A percentile compares a stretch with the other conserved stretches of the same genome.
phyloP scores from a whole-genome alignment of 2,329 filamentous ascomycete species.

The Colletotrichum eleusines region DNA sequence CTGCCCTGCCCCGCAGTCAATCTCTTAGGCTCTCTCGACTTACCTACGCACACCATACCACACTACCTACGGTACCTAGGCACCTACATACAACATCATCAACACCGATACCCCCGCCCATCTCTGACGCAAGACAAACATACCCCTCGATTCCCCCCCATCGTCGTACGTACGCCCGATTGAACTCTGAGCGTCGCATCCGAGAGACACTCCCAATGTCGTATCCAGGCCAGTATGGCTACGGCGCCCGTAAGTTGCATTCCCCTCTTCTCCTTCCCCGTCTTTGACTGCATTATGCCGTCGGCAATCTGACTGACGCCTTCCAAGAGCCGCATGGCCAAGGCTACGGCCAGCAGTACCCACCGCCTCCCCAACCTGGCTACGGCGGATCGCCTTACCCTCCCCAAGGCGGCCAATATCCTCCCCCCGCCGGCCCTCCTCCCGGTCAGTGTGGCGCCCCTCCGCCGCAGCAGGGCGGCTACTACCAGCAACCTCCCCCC shows the following conservation, averaged over 20 bases:
- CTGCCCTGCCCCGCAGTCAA: slow-evolving; percentile 19
- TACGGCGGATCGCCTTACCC: slow-evolving; percentile 48
- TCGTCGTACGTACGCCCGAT: slow-evolving; percentile 6
- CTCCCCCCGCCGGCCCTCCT: slow-evolving; percentile 49
- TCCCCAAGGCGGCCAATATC: slow-evolving; percentile 52
- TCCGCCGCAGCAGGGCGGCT: slow-evolving; percentile 52
- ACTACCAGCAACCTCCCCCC: slow-evolving; percentile 53
- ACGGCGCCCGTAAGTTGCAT: slow-evolving; percentile 50
- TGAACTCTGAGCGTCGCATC: slow-evolving; percentile 30
- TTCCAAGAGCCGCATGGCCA: slow-evolving; percentile 46
- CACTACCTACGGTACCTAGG: too few species aligned
- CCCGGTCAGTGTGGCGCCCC: slow-evolving; percentile 55
- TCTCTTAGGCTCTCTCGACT: too few species aligned
- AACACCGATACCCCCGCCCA: slow-evolving; percentile 25
- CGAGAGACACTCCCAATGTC: slow-evolving; percentile 47
- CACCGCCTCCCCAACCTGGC: slow-evolving; percentile 47
- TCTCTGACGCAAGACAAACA: slow-evolving; percentile 25
- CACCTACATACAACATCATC: background rate
- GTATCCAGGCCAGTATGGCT: slow-evolving; percentile 51
- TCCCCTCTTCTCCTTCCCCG: background rate
- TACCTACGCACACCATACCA: too few species aligned
- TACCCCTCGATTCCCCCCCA: slow-evolving; percentile 10
- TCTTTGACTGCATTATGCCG: background rate
- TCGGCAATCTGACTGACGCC: background rate
- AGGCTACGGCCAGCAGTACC: slow-evolving; percentile 55